A percentile compares a stretch with the other conserved stretches of the same genome.
These are phyloP conservation scores for Melocanna baccifera DNA, from an alignment of 176 grass and related monocot genomes.

Conservation along the genomic window DNA sequence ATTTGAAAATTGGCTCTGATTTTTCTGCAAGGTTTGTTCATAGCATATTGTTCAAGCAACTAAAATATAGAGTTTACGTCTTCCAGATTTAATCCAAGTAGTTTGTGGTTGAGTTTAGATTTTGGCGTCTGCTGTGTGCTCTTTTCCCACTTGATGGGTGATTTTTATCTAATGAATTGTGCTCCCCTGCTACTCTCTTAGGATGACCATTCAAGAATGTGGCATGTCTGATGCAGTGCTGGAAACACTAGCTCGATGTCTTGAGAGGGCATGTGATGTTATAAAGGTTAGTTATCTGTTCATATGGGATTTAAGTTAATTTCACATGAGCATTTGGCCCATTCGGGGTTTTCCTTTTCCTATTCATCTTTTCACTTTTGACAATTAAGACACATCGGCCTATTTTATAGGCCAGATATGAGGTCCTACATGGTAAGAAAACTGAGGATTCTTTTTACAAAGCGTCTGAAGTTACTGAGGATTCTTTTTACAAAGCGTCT, in stretches of 20 bases:
- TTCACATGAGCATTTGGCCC: not conserved
- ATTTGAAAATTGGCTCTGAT: not conserved
- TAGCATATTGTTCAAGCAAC: slow-evolving; percentile 6
- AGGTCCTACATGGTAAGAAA: slow-evolving; percentile 59
- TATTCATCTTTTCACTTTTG: slow-evolving; percentile 21
- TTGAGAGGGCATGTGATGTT: slow-evolving; percentile 65
- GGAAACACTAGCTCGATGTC: slow-evolving; percentile 56
- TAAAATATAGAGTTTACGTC: not conserved
- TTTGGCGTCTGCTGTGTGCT: slow-evolving; percentile 5
- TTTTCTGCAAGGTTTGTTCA: not conserved
- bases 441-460: slow-evolving; percentile 46
- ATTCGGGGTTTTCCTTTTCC: slow-evolving; percentile 40
- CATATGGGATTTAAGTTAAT: slow-evolving; percentile 14
- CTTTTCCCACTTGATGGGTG: not conserved
- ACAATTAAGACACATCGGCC: not conserved
- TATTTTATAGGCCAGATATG: slow-evolving; percentile 80
- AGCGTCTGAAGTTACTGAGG: slow-evolving; percentile 37
- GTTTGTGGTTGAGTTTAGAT: not conserved
- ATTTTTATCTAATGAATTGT: slow-evolving; percentile 10
- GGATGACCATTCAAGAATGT: slow-evolving; percentile 77
- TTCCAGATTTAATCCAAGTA: not conserved
- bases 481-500: slow-evolving; percentile 44
- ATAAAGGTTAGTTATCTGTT: slow-evolving; percentile 68
- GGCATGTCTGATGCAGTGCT: slow-evolving; percentile 71
- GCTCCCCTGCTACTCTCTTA: slow-evolving; percentile 30